phyloP scores from a whole-genome alignment of 306 rosid genomes.

The Vicia faba region DNA sequence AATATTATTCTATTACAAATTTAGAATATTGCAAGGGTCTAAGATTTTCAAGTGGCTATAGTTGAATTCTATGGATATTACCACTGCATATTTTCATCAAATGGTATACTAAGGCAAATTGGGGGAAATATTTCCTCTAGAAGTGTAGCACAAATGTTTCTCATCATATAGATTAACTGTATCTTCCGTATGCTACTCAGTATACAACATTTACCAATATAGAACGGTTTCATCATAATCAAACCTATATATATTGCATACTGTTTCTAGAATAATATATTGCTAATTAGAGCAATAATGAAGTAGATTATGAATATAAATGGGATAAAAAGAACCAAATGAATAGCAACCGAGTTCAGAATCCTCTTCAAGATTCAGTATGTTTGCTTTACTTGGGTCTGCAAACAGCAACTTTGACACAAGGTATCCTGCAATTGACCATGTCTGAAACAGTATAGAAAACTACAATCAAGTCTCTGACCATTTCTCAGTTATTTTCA shows the following conservation, averaged over 20 bases:
- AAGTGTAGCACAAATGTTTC: conserved; percentile 21
- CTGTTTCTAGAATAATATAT: conserved; percentile 31
- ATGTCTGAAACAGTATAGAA: conserved; percentile 56
- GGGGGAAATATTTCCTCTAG: not conserved
- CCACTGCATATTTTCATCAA: conserved; percentile 5
- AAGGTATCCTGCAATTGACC: conserved; percentile 85
- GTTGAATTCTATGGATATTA: not conserved
- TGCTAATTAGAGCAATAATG: conserved; percentile 29
- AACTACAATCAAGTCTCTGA: no score
- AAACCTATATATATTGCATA: conserved; percentile 35
- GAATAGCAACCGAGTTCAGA: conserved; percentile 51
- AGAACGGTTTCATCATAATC: conserved; percentile 23
- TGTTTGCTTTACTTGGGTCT: conserved; percentile 70
- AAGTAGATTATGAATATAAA: conserved; percentile 5
- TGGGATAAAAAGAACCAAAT: conserved; percentile 28
- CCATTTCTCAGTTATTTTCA: no score
- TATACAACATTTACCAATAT: conserved; percentile 17
- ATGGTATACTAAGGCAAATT: conserved; percentile 2
- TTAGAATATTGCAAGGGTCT: not conserved
- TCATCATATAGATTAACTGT: conserved; percentile 22
- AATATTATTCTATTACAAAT: no score
- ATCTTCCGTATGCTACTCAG: conserved; percentile 29
- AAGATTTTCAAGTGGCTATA: no score
- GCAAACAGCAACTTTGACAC: conserved; percentile 68
- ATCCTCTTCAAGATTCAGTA: conserved; percentile 75